A percentile compares a stretch with the other conserved stretches of the same genome.
Evolutionary conservation across 306 rosid genomes (phyloP).

Genomic region (Dryas drummondii): DNA sequence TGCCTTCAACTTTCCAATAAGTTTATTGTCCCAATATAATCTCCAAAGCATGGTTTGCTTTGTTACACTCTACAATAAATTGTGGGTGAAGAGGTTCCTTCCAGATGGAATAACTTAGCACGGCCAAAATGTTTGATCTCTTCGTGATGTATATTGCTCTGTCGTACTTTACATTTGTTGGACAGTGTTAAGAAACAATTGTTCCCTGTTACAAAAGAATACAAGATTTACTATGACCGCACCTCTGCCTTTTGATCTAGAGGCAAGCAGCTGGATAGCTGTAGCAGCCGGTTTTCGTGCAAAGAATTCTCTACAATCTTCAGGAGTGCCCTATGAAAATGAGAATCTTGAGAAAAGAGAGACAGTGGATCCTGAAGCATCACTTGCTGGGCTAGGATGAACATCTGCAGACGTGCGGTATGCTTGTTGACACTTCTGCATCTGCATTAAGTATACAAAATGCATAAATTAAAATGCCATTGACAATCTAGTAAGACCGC

Average conservation of each 20-base stretch:
- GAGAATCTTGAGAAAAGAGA: slow-evolving; percentile 94
- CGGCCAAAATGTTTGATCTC: slow-evolving; percentile 15
- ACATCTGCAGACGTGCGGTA: slow-evolving; percentile 64
- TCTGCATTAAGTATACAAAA: slow-evolving; percentile 50
- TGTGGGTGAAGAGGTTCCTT: background rate
- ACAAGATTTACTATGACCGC: slow-evolving; percentile 36
- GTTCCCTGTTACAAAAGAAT: slow-evolving; percentile 20
- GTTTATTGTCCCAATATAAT: background rate
- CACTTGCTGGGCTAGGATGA: slow-evolving; percentile 64
- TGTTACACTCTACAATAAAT: slow-evolving; percentile 16
- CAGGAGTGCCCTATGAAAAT: slow-evolving; percentile 44
- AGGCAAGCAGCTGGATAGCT: slow-evolving; percentile 33
- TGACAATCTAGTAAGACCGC: background rate
- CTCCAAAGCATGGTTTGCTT: background rate
- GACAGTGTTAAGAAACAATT: slow-evolving; percentile 22
- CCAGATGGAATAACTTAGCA: background rate
- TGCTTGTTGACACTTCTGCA: slow-evolving; percentile 89
- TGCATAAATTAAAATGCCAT: slow-evolving; percentile 8
- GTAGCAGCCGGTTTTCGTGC: slow-evolving; percentile 28
- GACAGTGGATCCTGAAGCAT: slow-evolving; percentile 58
- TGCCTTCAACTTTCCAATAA: background rate
- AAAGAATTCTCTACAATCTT: slow-evolving; percentile 23
- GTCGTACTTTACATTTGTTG: slow-evolving; percentile 45
- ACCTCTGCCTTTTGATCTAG: slow-evolving; percentile 31
- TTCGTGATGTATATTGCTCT: slow-evolving; percentile 21